Evolutionary conservation across 495 filamentous ascomycete species (phyloP), one percentile per base, ranked within the genome.

Genomic region (Xylona heveae): DNA sequence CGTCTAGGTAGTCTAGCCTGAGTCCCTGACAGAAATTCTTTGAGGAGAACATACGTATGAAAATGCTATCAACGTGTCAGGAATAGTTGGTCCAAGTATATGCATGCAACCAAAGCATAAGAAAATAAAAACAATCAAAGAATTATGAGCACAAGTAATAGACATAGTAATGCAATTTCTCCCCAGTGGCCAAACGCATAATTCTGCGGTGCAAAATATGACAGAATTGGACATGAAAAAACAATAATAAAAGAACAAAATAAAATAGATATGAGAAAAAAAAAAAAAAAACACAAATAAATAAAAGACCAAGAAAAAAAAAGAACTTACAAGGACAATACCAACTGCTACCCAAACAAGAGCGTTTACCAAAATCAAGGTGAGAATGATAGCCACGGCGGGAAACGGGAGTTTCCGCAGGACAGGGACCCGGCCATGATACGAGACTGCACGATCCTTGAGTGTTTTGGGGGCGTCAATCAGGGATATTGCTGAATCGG

Each of bases 281-380:
- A 13, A 18, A 9, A 26, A 33, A n/a, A 7, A 19, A 28, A 30
- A n/a, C n/a, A n/a, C n/a, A n/a, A n/a, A n/a, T n/a, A n/a, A n/a
- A n/a, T n/a, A n/a, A n/a, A n/a, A n/a, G n/a, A n/a, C n/a, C n/a
- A n/a, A 35, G 5, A 12, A 8, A 5, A n/a, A 7, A 19, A 22
- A 31, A 14, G 15, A 24, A 23, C 41, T 28, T 40, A 51, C 48
- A 32, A 51, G 48, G 5, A 85, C 61, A 30, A 84, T 64, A 21
- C 63, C 80, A 6, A 68, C 66, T 4, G 63, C 72, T 36, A 66
- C 59, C 82, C 82, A 93, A 7, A 77, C 62, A 4, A 76, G 16
- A 14, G 63, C 43, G 54, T 93, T 93, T 36, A 76, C 50, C 12
- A 63, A 27, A 1, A 73, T 52, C 21, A 93, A 53, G 8, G 67